Evolutionary conservation across 148 eudicot genomes (phyloP), one percentile per base, ranked within the genome.

Genomic region (Hydrangea macrophylla): DNA sequence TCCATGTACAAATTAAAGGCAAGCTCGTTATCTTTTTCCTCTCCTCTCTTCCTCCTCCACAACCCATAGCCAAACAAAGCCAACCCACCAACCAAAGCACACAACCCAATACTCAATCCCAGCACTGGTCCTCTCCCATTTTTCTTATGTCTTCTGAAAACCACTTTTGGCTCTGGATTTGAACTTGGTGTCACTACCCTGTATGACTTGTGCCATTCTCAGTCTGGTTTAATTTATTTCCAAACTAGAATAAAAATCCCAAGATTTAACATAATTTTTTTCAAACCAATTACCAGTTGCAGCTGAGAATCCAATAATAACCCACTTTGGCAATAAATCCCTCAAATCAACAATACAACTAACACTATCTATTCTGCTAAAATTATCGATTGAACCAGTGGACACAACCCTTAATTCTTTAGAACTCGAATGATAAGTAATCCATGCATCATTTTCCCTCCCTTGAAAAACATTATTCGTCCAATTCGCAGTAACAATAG

Each of bases 231-330:
- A n/a, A n/a, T n/a, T n/a, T n/a, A n/a, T 22, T 48, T 6, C 7
- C 6, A 11, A 15, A 11, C 2, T 48, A 2, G 18, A 67, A 55
- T 25, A 36, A 54, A 67, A 36, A 10, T 30, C 24, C 78, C 73
- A 68, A 9, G 68, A 74, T 8, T 61, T 37, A 0, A 68, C 28
- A 12, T 9, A 37, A 9, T 61, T 9, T 12, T 2, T 13, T 25
- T 20, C 55, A 7, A 12, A 39, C 1, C 0, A 5, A 12, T 9
- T 5, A 17, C 63, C 68, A 1, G 75, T 72, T 8, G 69, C 60
- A 1, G 62, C 75, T 7, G 75, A 63, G 54, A 72, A 72, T 35
- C 72, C 67, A 31, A 74, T 39, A 37, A 11, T 40, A 8, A 74
- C 78, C 9, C 23, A 55, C 23, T 74, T 71, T 2, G 77, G 77